Evolutionary conservation across 148 eudicot genomes (phyloP).

Genomic region (Nepenthes gracilis): DNA sequence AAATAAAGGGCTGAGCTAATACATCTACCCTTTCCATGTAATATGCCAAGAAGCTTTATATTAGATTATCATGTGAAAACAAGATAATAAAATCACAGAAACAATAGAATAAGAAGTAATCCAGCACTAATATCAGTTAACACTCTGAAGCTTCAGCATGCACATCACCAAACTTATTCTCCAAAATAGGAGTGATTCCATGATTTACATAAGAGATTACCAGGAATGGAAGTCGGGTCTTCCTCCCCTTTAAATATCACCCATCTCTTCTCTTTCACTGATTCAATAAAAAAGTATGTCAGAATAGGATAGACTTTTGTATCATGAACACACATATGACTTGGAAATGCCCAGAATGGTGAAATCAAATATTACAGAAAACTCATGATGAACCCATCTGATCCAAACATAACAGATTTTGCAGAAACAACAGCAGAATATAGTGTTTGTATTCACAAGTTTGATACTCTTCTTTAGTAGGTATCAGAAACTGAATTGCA

Average conservation of each 20-base stretch:
- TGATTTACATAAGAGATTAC: constrained; percentile 17
- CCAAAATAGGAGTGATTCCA: too few species aligned
- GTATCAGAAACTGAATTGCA: neutral
- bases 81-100: neutral
- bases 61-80: neutral
- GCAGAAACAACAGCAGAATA: too few species aligned
- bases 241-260: constrained; percentile 78
- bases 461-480: too few species aligned
- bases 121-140: too few species aligned
- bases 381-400: neutral
- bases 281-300: constrained; percentile 8
- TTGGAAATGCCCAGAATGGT: neutral
- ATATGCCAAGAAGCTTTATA: too few species aligned
- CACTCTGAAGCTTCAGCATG: neutral
- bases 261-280: constrained; percentile 93
- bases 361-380: neutral
- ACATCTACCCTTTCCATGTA: neutral
- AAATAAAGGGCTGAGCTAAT: neutral
- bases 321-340: neutral
- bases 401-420: too few species aligned
- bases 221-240: constrained; percentile 89
- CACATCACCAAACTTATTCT: neutral
- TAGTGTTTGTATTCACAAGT: too few species aligned
- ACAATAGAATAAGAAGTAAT: neutral
- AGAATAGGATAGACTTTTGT: constrained; percentile 1